Evolutionary conservation across 768 basidiomycete species (phyloP).

Genomic region (Phylloporus sp.): DNA sequence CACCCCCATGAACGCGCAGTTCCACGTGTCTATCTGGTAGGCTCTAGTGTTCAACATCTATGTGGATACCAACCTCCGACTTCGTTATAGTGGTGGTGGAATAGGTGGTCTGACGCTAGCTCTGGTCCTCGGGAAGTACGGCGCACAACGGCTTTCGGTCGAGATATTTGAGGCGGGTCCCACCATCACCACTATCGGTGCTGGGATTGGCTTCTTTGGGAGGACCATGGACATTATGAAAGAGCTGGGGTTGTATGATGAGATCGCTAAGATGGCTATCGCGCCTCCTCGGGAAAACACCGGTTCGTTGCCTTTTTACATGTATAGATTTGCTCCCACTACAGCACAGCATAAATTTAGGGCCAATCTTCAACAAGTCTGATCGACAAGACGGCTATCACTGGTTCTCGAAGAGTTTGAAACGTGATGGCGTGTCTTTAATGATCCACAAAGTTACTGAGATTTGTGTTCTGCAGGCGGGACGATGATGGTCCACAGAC

Average conservation of each 20-base stretch:
- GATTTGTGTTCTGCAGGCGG: conserved; percentile 23
- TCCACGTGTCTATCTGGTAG: conserved; percentile 19
- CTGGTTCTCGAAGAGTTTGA: conserved; percentile 22
- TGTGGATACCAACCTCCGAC: neutral
- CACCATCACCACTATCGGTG: conserved; percentile 39
- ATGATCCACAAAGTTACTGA: neutral
- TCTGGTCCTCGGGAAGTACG: conserved; percentile 24
- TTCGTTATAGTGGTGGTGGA: conserved; percentile 32
- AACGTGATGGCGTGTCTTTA: conserved; percentile 15
- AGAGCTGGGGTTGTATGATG: conserved; percentile 36
- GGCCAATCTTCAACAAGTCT: conserved; percentile 28
- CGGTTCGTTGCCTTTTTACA: conserved; percentile 6
- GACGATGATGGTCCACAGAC: conserved; percentile 32
- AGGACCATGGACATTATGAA: conserved; percentile 42
- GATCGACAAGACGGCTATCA: conserved; percentile 31
- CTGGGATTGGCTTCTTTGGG: conserved; percentile 43
- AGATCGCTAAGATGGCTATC: conserved; percentile 17
- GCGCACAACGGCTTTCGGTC: conserved; percentile 28
- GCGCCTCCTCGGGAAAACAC: conserved; percentile 16
- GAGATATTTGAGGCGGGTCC: conserved; percentile 42
- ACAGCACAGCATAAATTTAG: conserved; percentile 5
- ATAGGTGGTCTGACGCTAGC: conserved; percentile 36
- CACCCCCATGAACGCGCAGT: conserved; percentile 3
- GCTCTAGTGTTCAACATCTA: neutral
- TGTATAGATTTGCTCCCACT: neutral